These are phyloP conservation scores for Fusarium kyushuense DNA, from an alignment of 2,329 filamentous ascomycete genomes.

Conservation along the genomic window DNA sequence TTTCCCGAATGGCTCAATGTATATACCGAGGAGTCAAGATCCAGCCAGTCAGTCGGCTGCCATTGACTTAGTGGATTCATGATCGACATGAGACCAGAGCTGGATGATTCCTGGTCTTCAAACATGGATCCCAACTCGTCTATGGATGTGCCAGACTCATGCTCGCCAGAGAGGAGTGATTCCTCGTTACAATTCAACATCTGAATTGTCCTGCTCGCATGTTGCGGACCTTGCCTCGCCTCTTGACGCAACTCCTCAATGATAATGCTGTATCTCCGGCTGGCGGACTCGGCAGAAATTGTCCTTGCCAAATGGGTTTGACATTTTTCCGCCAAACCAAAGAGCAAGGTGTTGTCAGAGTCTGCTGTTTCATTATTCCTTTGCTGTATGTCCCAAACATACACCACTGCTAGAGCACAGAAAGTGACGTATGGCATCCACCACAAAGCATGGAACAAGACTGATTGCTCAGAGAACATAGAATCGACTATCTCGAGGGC, in stretches of 20 bases:
- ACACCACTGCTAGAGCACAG: conserved; percentile 65
- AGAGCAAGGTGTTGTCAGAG: conserved; percentile 14
- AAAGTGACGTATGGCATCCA: conserved; percentile 67
- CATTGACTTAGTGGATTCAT: conserved; percentile 22
- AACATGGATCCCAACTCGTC: conserved; percentile 8
- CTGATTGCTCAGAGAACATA: conserved; percentile 52
- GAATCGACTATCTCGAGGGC: conserved; percentile 59
- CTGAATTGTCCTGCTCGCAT: not conserved
- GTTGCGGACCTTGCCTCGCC: conserved; percentile 15
- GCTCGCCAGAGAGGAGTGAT: not conserved
- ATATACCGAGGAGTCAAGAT: conserved; percentile 25
- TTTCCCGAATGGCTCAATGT: fast-evolving
- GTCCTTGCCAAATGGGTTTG: conserved; percentile 27
- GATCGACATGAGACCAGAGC: not conserved
- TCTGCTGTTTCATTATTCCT: conserved; percentile 4
- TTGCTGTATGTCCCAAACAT: conserved; percentile 61
- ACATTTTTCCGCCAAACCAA: conserved; percentile 42
- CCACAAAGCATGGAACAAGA: conserved; percentile 62
- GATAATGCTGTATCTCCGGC: conserved; percentile 31
- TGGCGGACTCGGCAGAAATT: conserved; percentile 15
- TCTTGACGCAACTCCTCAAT: conserved; percentile 27
- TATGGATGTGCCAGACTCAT: conserved; percentile 14
- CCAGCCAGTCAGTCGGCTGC: conserved; percentile 29
- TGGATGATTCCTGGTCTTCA: conserved; percentile 3
- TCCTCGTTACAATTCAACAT: conserved; percentile 1